A percentile compares a stretch with the other conserved stretches of the same genome.
Evolutionary conservation across 192 early-diverging fungal species (phyloP).

Genomic region (Entomortierella lignicola): DNA sequence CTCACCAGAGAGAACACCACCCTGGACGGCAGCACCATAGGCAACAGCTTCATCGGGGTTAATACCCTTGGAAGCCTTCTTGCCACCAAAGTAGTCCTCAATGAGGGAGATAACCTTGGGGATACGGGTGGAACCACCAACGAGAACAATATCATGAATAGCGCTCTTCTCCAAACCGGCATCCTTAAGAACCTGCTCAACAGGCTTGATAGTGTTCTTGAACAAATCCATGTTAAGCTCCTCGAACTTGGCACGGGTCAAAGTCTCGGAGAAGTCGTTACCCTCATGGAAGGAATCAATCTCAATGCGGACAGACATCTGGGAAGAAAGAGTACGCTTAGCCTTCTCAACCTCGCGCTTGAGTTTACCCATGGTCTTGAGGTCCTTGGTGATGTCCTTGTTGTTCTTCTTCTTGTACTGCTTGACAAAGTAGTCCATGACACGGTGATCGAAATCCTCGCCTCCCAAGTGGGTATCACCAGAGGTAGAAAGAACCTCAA

Average conservation of each 20-base stretch:
- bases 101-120: slow-evolving; percentile 90
- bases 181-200: slow-evolving; percentile 92
- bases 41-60: slow-evolving; percentile 98
- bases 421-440: slow-evolving; percentile 93
- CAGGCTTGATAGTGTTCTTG: slow-evolving; percentile 91
- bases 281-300: slow-evolving; percentile 91
- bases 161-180: slow-evolving; percentile 79
- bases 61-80: slow-evolving; percentile 87
- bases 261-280: slow-evolving; percentile 86
- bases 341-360: slow-evolving; percentile 93
- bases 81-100: slow-evolving; percentile 82
- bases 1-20: slow-evolving; percentile 75
- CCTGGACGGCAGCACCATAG: slow-evolving; percentile 93
- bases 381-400: slow-evolving; percentile 83
- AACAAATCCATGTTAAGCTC: slow-evolving; percentile 91
- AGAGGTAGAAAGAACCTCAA: slow-evolving; percentile 84
- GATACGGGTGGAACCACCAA: slow-evolving; percentile 94
- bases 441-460: slow-evolving; percentile 84
- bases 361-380: slow-evolving; percentile 90
- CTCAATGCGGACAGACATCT: slow-evolving; percentile 87
- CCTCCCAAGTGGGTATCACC: slow-evolving; percentile 90
- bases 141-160: slow-evolving; percentile 84
- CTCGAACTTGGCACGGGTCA: slow-evolving; percentile 97
- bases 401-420: slow-evolving; percentile 88
- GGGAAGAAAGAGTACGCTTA: slow-evolving; percentile 93